Evolutionary conservation across 2,329 filamentous ascomycete species (phyloP), one percentile per base, ranked within the genome.

Genomic region (Aureobasidium sp.): DNA sequence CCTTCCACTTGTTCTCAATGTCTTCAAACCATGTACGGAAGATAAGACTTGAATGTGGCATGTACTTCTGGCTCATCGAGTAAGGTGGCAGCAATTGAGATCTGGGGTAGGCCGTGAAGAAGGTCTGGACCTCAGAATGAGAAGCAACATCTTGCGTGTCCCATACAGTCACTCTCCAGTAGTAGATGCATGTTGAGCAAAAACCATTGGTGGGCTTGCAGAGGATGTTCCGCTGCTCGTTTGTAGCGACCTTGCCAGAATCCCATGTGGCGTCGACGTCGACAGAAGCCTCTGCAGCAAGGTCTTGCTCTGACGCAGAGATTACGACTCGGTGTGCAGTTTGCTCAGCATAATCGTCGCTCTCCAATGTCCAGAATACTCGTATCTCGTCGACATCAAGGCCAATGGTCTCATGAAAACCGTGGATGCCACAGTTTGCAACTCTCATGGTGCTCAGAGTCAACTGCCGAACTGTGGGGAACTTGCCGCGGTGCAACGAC

Each of bases 21-120:
- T 77, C 72, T 64, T 76, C 75, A 56, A 76, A 76, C 75, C 74
- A 77, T 5, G 74, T 72, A 31, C 74, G 71, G 62, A 77, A 77
- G 61, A 77, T 77, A 14, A 77, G 68, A 39, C 74, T 75, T 5
- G 72, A 71, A 60, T 77, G 74, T 11, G 74, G 75, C 74, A 77
- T 77, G 63, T 77, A 60, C 36, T 39, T 51, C 58, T 77, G 74
- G 56, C 76, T 77, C 74, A 77, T 76, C 64, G 74, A 76, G 53
- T 74, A 76, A 0, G 74, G 74, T 9, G 74, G 75, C 17, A 76
- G 62, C 17, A 75, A 65, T 51, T 67, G 70, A 8, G 69, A 71
- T 51, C 72, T 67, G 12, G 74, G 73, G 41, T 77, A 77, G 3
- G 75, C 72, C 1, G 74, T 76, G 65, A 75, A 77, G 62, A 77